Evolutionary conservation across 2,329 filamentous ascomycete species (phyloP).

Genomic region (Phialophora verrucosa): DNA sequence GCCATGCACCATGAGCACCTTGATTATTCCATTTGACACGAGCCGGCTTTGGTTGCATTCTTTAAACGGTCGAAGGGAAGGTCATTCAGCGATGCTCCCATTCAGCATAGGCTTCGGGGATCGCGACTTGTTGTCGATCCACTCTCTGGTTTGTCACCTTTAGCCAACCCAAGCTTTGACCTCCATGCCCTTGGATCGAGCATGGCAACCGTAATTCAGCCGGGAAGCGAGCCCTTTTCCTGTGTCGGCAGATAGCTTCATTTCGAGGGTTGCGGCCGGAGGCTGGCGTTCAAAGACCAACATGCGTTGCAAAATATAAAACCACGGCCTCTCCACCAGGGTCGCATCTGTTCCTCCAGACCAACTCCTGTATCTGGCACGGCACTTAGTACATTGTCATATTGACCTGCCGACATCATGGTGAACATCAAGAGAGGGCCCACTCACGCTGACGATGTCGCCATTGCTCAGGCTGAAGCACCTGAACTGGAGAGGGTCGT

Average conservation of each 20-base stretch:
- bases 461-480: constrained; percentile 52
- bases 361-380: background rate
- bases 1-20: constrained; percentile 1
- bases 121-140: constrained; percentile 16
- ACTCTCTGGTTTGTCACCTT: constrained; percentile 7
- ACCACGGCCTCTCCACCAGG: background rate
- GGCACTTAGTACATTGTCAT: background rate
- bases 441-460: constrained; percentile 42
- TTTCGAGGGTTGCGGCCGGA: background rate
- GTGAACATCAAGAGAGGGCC: constrained; percentile 23
- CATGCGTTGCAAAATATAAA: constrained; percentile 9
- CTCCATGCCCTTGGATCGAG: constrained; percentile 1
- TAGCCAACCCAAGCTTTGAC: constrained; percentile 10
- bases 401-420: constrained; percentile 20
- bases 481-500: constrained; percentile 61
- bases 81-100: background rate
- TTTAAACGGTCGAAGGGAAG: constrained; percentile 17
- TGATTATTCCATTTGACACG: constrained; percentile 15
- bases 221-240: constrained; percentile 5
- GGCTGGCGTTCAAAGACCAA: background rate
- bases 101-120: constrained; percentile 4
- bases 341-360: background rate
- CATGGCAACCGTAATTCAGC: constrained; percentile 18
- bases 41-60: constrained; percentile 12
- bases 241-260: constrained; percentile 16